Conservation (phyloP, 192 early-diverging fungal species). For the Backusella luteola region DNA sequence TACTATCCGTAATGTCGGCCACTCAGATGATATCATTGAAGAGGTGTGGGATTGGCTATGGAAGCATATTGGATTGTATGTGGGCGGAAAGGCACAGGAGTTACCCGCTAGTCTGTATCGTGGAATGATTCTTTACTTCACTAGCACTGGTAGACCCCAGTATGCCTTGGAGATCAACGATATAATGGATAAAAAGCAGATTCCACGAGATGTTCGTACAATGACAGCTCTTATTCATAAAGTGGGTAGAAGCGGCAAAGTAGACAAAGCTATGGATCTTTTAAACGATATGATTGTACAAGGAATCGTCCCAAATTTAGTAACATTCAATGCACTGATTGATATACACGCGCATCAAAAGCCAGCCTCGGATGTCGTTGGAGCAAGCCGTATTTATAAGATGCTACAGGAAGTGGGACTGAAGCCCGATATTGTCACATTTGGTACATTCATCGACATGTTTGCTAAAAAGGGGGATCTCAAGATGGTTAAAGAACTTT, state of each 20-base stretch:
- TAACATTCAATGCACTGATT: slow-evolving; percentile 48
- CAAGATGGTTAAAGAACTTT: slow-evolving; percentile 32
- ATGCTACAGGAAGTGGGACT: slow-evolving; percentile 35
- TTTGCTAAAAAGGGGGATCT: slow-evolving; percentile 44
- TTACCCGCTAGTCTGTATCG: slow-evolving; percentile 25
- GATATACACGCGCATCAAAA: slow-evolving; percentile 39
- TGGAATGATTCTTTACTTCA: slow-evolving; percentile 34
- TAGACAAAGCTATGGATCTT: slow-evolving; percentile 31
- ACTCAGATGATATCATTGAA: slow-evolving; percentile 15
- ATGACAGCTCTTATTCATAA: slow-evolving; percentile 37
- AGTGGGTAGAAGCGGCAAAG: slow-evolving; percentile 24
- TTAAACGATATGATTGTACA: slow-evolving; percentile 27
- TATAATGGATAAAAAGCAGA: slow-evolving; percentile 27
- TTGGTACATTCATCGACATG: slow-evolving; percentile 50
- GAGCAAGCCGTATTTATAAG: slow-evolving; percentile 38
- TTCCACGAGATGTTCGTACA: slow-evolving; percentile 18
- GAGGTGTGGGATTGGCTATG: slow-evolving; percentile 36
- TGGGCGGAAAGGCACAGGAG: neutral
- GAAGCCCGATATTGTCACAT: slow-evolving; percentile 43
- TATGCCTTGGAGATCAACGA: slow-evolving; percentile 34
- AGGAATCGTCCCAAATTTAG: slow-evolving; percentile 33
- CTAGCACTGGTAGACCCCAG: slow-evolving; percentile 26
- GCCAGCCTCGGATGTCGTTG: slow-evolving; percentile 40
- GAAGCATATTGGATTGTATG: slow-evolving; percentile 24
- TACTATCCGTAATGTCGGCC: slow-evolving; percentile 17